Base-by-base conservation (phyloP, 2,329 filamentous ascomycete species). In the Fusarium ramigenum region DNA sequence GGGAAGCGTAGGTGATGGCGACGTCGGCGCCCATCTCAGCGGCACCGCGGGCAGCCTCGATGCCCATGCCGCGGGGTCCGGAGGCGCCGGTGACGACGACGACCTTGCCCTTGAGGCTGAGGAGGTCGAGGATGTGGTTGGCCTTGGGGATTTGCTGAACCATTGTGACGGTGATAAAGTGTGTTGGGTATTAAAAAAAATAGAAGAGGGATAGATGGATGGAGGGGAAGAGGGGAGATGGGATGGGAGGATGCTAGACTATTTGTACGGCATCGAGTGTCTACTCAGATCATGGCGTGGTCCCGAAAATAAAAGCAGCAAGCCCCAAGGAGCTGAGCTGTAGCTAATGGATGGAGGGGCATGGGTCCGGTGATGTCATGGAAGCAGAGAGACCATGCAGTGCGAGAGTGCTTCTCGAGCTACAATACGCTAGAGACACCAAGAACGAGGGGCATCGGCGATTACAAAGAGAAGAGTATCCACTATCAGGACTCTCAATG, bases 41-140 rank as follows among this genome's bases (percentile, higher is more conserved):
- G 58, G 90, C 87, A 40, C 89, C 91, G n/a, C 91, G 86, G 21
- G 91, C 92, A 14, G 93, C 90, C 68, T 90, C 88, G 34, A 93
- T 88, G 69, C 92, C 92, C 82, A 93, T 93, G 70, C 92, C 92
- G 40, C 88, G 89, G 63, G 93, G 88, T 15, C 90, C 91, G 39
- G 89, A 92, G 18, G 91, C 91, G 66, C 92, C 92, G 9, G 91
- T 91, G 69, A 94, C 85, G 75, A 93, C 89, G 74, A 92, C 89
- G 57, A 92, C 92, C 82, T 92, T 92, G 76, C 91, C 91, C 83
- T 92, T 92, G 69, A 93, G 85, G 77, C 90, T 92, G 83, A 94
- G 91, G 75, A 93, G 88, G 79, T 91, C 92, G 73, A 86, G 81
- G 76, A 93, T 87, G 76, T 84, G 85, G 73, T 85, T 84, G 72